Conservation (phyloP, 2,329 filamentous ascomycete genomes). For the Plectosphaerella cucumerina region DNA sequence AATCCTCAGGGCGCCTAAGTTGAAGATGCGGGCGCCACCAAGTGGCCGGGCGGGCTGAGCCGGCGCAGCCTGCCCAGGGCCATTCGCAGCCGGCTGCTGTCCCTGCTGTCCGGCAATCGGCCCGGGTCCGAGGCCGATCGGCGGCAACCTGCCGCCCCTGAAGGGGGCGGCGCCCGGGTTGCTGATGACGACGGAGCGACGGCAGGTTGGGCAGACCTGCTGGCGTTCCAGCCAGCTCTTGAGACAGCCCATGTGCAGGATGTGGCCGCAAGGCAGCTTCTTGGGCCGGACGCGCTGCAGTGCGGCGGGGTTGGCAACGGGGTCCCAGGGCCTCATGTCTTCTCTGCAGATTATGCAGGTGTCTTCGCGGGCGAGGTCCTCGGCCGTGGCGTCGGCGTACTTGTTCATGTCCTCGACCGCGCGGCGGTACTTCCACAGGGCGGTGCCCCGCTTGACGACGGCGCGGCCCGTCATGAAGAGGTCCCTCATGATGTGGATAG, state of each 20-base stretch:
- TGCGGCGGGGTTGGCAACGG: conserved; percentile 53
- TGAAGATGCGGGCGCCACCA: conserved; percentile 57
- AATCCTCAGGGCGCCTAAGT: conserved; percentile 70
- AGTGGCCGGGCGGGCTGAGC: conserved; percentile 15
- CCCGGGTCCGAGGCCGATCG: conserved; percentile 17
- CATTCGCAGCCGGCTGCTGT: conserved; percentile 26
- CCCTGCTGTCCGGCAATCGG: conserved; percentile 18
- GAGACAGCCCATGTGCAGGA: conserved; percentile 88
- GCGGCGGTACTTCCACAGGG: conserved; percentile 84
- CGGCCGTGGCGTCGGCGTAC: conserved; percentile 84
- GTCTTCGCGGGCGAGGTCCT: conserved; percentile 81
- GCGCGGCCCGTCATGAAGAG: conserved; percentile 91
- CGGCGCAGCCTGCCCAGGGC: conserved; percentile 14
- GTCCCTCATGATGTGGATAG: conserved; percentile 94
- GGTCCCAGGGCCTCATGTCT: conserved; percentile 81
- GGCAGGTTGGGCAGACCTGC: conserved; percentile 93
- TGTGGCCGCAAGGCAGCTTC: conserved; percentile 94
- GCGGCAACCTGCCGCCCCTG: conserved; percentile 27
- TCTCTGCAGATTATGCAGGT: conserved; percentile 98
- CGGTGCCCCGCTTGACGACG: conserved; percentile 83
- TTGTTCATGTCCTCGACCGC: conserved; percentile 92
- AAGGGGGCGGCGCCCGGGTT: conserved; percentile 26
- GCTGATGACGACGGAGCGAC: conserved; percentile 73
- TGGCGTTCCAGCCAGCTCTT: conserved; percentile 97
- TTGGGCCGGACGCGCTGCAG: conserved; percentile 86